phyloP scores from a whole-genome alignment of 2,329 filamentous ascomycete genomes.

The Sclerotinia subarctica region DNA sequence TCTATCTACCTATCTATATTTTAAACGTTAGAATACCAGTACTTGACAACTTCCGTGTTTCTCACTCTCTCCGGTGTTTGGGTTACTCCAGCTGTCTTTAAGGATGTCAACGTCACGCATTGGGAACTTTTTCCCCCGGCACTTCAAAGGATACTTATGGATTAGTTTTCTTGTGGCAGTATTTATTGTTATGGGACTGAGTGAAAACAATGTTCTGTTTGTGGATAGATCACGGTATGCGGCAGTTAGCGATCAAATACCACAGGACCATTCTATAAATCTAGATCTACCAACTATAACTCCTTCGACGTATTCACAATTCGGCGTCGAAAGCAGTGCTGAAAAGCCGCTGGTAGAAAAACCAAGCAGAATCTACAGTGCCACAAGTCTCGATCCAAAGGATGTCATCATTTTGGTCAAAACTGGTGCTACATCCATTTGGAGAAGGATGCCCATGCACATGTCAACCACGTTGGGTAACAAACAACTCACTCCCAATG shows the following conservation, averaged over 20 bases:
- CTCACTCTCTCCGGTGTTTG: background rate
- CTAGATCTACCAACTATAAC: background rate
- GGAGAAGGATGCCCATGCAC: conserved; percentile 26
- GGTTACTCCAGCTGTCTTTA: background rate
- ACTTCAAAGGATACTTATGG: conserved; percentile 26
- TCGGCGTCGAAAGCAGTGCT: background rate
- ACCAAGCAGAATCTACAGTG: background rate
- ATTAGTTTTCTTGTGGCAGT: conserved; percentile 23
- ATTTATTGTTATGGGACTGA: conserved; percentile 26
- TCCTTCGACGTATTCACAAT: background rate
- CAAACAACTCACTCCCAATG: conserved; percentile 20
- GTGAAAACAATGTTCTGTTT: conserved; percentile 21
- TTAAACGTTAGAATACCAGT: background rate
- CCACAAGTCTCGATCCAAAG: conserved; percentile 20
- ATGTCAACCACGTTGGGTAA: conserved; percentile 25
- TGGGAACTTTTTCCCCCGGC: conserved; percentile 20
- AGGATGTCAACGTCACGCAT: conserved; percentile 9
- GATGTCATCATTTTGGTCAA: conserved; percentile 26
- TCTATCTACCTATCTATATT: background rate
- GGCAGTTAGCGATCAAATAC: background rate
- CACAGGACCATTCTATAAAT: background rate
- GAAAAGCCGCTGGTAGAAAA: background rate
- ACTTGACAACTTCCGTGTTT: background rate
- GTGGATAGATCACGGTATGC: background rate
- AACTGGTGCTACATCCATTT: conserved; percentile 24